Evolutionary conservation across 768 basidiomycete species (phyloP), one percentile per base, ranked within the genome.

Genomic region (Termitomyces sp.): DNA sequence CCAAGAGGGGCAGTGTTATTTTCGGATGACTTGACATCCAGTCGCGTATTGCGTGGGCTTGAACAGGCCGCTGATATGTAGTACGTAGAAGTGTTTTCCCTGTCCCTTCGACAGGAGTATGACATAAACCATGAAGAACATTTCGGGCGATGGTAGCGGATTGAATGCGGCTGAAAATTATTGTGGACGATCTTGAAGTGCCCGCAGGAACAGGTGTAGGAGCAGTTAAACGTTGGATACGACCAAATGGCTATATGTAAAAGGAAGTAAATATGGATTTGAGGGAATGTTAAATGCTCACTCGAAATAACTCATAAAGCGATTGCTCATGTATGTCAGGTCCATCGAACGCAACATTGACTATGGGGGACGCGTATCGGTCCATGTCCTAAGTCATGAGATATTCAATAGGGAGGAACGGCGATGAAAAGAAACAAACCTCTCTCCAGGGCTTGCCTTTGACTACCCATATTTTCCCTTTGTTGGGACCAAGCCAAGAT

Each of bases 11-110:
- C 3, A 94, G 70, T 53, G 87, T 84, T 51, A 97, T 87, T 59
- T 84, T 85, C 8, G 96, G 95, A 72, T 98, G 95, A n/a, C 72
- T 77, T 2, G 88, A 78, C 60, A 94, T 77, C 89, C 94, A 98
- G 68, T 87, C 86, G 33, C 89, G 78, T 30, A 93, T 69, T 20
- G 70, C 77, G 63, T 89, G 87, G 0, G 79, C 80, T 65, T 85
- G 81, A n/a, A 87, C 72, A 16, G 87, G 86, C 47, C 75, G 76
- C 63, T 85, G 77, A 65, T 90, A 92, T 5, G 75, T 71, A 6
- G 81, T 76, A 36, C 80, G 77, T 26, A 92, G 68, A 7, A 69
- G 67, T 1, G 77, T 79, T 35, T 74, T 76, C 44, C 77, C 79
- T n/a, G 61, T 51, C 40, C 71, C 66, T 47, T 54, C 49, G 22